Conservation (phyloP, 2,329 filamentous ascomycete species). For the Colletotrichum chrysophilum region DNA sequence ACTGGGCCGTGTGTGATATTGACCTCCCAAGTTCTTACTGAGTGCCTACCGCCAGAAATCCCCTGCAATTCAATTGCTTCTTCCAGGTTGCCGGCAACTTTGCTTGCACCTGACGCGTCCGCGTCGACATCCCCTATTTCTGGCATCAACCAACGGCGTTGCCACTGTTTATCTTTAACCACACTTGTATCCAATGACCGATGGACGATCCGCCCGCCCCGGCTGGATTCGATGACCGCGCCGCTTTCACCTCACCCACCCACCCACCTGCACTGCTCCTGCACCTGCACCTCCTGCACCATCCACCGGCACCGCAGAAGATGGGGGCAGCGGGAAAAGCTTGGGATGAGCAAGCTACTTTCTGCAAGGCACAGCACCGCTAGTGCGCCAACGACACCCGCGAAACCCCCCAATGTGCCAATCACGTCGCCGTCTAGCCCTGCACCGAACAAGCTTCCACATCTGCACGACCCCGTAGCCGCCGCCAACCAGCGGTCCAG, state of each 20-base stretch:
- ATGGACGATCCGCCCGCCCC: not conserved
- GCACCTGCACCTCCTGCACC: not conserved
- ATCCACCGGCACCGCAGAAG: not conserved
- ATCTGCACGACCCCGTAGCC: not conserved
- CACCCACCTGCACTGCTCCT: not conserved
- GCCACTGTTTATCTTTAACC: not conserved
- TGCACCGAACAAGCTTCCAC: conserved; percentile 1
- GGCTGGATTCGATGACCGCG: not conserved
- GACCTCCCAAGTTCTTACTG: not conserved
- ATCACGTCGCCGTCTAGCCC: not conserved
- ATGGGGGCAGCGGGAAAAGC: not conserved
- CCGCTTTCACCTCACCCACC: not conserved
- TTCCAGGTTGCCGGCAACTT: not conserved
- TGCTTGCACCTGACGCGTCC: not conserved
- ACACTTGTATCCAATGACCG: not conserved
- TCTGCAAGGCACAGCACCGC: conserved; percentile 2
- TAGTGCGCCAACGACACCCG: not conserved
- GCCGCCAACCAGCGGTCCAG: not conserved
- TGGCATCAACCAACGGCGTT: not conserved
- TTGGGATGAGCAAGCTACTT: not conserved
- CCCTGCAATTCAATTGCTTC: not conserved
- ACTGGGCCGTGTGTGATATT: not conserved
- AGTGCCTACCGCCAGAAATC: not conserved
- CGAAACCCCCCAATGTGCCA: not conserved
- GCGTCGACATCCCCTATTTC: not conserved